Conservation (phyloP, 2,329 filamentous ascomycete genomes). For the Calonectria pseudoturangicola region DNA sequence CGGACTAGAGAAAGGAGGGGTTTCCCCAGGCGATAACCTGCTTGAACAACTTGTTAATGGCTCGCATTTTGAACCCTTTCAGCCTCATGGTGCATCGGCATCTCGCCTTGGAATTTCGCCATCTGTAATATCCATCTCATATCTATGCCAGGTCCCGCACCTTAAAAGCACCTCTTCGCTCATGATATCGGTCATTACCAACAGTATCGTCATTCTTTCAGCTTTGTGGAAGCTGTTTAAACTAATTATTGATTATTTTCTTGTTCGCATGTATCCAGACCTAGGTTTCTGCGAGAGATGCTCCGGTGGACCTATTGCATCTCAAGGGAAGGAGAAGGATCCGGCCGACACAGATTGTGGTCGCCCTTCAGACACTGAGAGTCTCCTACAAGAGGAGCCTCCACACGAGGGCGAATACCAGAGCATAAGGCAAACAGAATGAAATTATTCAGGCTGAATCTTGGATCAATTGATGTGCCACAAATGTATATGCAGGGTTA, state of each 20-base stretch:
- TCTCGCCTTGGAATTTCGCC: slow-evolving; percentile 3
- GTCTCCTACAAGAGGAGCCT: not conserved
- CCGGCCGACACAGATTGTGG: not conserved
- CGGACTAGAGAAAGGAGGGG: not conserved
- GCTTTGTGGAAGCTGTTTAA: slow-evolving; percentile 26
- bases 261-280: not conserved
- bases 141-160: slow-evolving; percentile 30
- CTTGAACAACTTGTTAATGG: not conserved
- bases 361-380: not conserved
- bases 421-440: not conserved
- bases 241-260: slow-evolving; percentile 1
- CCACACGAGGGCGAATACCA: not conserved
- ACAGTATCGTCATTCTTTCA: slow-evolving; percentile 3
- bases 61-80: not conserved
- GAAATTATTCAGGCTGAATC: too few species aligned
- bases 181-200: slow-evolving; percentile 12
- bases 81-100: not conserved
- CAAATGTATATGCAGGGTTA: too few species aligned
- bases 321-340: not conserved
- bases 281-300: slow-evolving; percentile 9
- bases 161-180: slow-evolving; percentile 20
- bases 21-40: not conserved
- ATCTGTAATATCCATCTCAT: slow-evolving; percentile 19
- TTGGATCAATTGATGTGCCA: too few species aligned
- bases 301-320: not conserved